Percentiles rank a stretch among this genome's conserved stretches.
phyloP scores from a whole-genome alignment of 2,329 filamentous ascomycete species.

The Pseudopithomyces chartarum region DNA sequence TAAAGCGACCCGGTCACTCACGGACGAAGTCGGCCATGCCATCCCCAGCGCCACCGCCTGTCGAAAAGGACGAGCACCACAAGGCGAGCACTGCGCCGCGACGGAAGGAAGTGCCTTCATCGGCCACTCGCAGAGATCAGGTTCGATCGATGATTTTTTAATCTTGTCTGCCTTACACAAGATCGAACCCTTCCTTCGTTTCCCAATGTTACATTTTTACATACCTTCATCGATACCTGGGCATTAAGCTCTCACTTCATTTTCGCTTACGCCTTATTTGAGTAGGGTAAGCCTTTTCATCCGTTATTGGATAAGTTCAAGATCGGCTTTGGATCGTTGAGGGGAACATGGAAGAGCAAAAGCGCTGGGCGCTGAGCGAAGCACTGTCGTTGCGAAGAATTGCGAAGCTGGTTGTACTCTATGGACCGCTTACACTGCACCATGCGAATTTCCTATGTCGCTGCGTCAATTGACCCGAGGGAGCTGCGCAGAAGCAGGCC shows the following conservation, averaged over 20 bases:
- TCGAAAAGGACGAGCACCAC: conserved; percentile 36
- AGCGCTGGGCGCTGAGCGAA: conserved; percentile 24
- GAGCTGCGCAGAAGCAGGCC: not conserved
- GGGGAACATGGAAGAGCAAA: conserved; percentile 5
- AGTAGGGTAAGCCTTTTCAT: conserved; percentile 18
- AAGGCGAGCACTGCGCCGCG: conserved; percentile 17
- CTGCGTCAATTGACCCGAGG: not conserved
- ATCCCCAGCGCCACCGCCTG: conserved; percentile 35
- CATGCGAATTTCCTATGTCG: conserved; percentile 5
- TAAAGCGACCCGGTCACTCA: conserved; percentile 33
- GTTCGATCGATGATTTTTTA: conserved; percentile 49
- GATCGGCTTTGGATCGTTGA: conserved; percentile 24
- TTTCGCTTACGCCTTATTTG: conserved; percentile 36
- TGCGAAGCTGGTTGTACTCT: not conserved
- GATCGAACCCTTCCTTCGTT: not conserved
- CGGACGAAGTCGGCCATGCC: conserved; percentile 38
- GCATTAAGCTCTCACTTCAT: conserved; percentile 14
- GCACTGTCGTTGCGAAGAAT: not conserved
- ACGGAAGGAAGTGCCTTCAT: conserved; percentile 14
- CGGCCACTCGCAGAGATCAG: conserved; percentile 40
- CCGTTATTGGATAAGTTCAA: conserved; percentile 25
- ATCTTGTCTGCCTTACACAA: not conserved
- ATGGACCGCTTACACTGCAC: not conserved
- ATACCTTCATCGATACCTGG: conserved; percentile 30
- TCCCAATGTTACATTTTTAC: conserved; percentile 19